phyloP scores from a whole-genome alignment of 2,329 filamentous ascomycete species.

The Graphilbum fragrans region DNA sequence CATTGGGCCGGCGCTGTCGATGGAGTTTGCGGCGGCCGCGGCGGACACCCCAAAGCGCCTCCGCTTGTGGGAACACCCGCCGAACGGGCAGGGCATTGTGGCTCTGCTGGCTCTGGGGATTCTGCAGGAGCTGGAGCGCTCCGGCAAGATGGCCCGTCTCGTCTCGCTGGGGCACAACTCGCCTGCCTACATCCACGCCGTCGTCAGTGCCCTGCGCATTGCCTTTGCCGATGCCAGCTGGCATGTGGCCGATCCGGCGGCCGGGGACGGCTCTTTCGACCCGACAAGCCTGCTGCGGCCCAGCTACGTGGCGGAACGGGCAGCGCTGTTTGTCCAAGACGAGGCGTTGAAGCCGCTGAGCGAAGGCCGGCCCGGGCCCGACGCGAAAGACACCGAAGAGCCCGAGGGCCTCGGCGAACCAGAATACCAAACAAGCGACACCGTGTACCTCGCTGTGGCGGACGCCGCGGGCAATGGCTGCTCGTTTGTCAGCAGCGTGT shows the following conservation, averaged over 20 bases:
- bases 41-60: slow-evolving; percentile 66
- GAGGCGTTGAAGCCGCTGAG: slow-evolving; percentile 37
- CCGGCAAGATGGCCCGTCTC: slow-evolving; percentile 62
- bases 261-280: slow-evolving; percentile 14
- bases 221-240: slow-evolving; percentile 81
- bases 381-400: neutral
- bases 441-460: slow-evolving; percentile 81
- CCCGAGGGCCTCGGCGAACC: too few species aligned
- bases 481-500: slow-evolving; percentile 92
- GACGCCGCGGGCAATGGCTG: slow-evolving; percentile 78
- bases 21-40: slow-evolving; percentile 65
- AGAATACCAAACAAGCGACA: slow-evolving; percentile 55
- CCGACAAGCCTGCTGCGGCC: slow-evolving; percentile 43
- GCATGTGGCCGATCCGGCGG: slow-evolving; percentile 71
- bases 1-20: slow-evolving; percentile 51
- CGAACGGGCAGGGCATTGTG: slow-evolving; percentile 90
- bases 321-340: slow-evolving; percentile 41
- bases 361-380: neutral
- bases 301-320: slow-evolving; percentile 60
- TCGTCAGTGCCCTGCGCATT: slow-evolving; percentile 80
- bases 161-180: slow-evolving; percentile 63
- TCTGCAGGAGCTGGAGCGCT: slow-evolving; percentile 67
- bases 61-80: slow-evolving; percentile 86
- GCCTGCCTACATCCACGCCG: slow-evolving; percentile 62
- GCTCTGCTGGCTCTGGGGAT: slow-evolving; percentile 88